Percentiles rank a stretch among this genome's conserved stretches.
Conservation (phyloP, 192 early-diverging fungal genomes). For the Chytriomyces confervae region DNA sequence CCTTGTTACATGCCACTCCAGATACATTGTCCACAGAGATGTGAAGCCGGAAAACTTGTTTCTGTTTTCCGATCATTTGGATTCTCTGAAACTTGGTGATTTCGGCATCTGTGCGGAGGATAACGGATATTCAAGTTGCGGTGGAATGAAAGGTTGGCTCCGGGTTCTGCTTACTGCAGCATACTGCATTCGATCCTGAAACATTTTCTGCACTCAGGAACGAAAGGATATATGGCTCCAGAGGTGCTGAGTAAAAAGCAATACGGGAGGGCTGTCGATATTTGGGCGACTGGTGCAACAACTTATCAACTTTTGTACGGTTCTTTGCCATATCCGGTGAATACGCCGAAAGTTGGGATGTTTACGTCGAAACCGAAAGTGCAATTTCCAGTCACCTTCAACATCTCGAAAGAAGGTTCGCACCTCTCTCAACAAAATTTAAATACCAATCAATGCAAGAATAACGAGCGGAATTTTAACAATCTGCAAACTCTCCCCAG, state of each 20-base stretch:
- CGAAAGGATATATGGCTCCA: slow-evolving; percentile 36
- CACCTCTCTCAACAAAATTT: not conserved
- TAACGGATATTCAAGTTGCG: slow-evolving; percentile 14
- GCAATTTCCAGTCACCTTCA: slow-evolving; percentile 13
- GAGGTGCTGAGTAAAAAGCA: slow-evolving; percentile 37
- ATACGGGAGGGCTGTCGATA: slow-evolving; percentile 41
- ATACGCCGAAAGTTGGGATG: slow-evolving; percentile 1
- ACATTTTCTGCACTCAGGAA: slow-evolving; percentile 6
- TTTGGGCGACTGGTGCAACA: slow-evolving; percentile 35
- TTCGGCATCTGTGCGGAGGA: slow-evolving; percentile 32
- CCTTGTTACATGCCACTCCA: slow-evolving; percentile 22
- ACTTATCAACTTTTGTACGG: slow-evolving; percentile 34
- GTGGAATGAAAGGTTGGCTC: slow-evolving; percentile 20
- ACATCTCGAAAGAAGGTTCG: slow-evolving; percentile 24
- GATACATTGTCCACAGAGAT: slow-evolving; percentile 31
- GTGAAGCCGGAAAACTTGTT: slow-evolving; percentile 33
- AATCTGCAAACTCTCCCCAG: not conserved
- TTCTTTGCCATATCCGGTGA: slow-evolving; percentile 13
- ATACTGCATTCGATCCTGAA: not conserved
- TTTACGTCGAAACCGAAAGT: slow-evolving; percentile 25
- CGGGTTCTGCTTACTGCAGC: not conserved
- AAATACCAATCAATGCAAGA: not conserved
- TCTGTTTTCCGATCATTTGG: slow-evolving; percentile 23
- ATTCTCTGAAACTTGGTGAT: slow-evolving; percentile 28
- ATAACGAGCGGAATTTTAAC: too few relatives aligned